phyloP scores from a whole-genome alignment of 345 rosid species.

The Viola odorata region DNA sequence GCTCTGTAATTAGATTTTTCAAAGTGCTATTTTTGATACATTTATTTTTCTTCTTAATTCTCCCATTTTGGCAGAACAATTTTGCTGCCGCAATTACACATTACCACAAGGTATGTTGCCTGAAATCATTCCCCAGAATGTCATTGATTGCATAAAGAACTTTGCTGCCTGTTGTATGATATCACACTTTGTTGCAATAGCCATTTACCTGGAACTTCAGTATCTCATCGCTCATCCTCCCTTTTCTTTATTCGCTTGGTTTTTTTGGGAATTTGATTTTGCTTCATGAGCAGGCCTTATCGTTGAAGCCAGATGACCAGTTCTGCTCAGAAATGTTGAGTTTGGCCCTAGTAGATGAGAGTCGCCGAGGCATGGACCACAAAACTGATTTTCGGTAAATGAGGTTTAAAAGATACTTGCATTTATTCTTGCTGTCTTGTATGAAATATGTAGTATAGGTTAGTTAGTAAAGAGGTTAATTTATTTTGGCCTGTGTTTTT shows the following conservation, averaged over 20 bases:
- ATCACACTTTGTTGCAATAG: neutral
- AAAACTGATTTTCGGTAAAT: slow-evolving; percentile 40
- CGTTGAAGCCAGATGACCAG: slow-evolving; percentile 77
- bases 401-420: slow-evolving; percentile 6
- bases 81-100: slow-evolving; percentile 71
- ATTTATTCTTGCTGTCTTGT: neutral
- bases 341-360: slow-evolving; percentile 66
- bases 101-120: slow-evolving; percentile 65
- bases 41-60: neutral
- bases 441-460: slow-evolving; percentile 2
- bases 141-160: neutral
- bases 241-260: neutral
- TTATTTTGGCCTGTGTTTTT: neutral
- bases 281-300: slow-evolving; percentile 50
- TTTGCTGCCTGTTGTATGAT: neutral
- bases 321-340: slow-evolving; percentile 88
- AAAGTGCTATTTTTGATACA: neutral
- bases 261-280: neutral
- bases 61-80: slow-evolving; percentile 51
- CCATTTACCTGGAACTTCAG: neutral
- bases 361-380: slow-evolving; percentile 51
- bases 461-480: neutral
- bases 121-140: neutral
- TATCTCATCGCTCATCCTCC: neutral
- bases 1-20: neutral